Evolutionary conservation across 441 rosid species (phyloP).

Genomic region (Cnidoscolus chayamansa): DNA sequence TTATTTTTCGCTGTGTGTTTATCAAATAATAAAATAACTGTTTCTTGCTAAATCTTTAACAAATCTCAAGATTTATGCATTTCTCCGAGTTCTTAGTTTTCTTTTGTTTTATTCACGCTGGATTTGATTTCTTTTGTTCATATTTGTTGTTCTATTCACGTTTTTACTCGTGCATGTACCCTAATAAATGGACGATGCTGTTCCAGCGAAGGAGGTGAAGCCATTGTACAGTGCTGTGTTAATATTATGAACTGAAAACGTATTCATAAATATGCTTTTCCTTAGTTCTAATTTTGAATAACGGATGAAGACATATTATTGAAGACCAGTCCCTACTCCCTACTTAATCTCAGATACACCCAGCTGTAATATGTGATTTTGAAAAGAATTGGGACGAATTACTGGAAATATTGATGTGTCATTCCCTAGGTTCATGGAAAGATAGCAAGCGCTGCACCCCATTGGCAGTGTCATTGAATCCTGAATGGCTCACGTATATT

Average conservation of each 20-base stretch:
- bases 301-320: not conserved
- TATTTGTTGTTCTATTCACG: not conserved
- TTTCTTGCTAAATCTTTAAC: conserved; percentile 12
- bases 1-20: not conserved
- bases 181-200: not conserved
- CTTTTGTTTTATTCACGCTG: not conserved
- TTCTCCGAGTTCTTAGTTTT: not conserved
- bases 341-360: too few species aligned
- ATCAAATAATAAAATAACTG: not conserved
- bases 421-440: too few species aligned
- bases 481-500: not conserved
- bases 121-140: not conserved
- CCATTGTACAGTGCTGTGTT: not conserved
- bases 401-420: too few species aligned
- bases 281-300: too few species aligned
- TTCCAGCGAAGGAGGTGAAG: not conserved
- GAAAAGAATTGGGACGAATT: too few species aligned
- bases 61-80: not conserved
- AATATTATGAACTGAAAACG: too few species aligned
- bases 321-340: not conserved
- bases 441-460: not conserved
- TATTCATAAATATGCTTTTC: too few species aligned
- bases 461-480: not conserved
- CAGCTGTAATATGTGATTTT: too few species aligned
- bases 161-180: not conserved